These are phyloP conservation scores for Conidiobolus coronatus DNA, from an alignment of 371 early-diverging fungal genomes.

Conservation along the genomic window DNA sequence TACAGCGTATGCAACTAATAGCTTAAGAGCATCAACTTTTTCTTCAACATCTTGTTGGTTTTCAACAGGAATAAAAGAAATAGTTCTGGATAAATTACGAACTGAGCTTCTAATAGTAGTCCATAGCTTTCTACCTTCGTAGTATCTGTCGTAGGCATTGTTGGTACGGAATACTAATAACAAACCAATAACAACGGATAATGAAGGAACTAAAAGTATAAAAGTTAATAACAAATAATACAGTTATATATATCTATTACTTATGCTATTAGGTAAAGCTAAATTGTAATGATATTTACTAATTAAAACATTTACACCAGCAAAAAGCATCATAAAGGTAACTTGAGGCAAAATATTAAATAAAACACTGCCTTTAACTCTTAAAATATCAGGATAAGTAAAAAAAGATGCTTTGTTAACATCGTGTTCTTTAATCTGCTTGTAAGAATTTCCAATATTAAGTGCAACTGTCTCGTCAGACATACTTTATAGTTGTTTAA, in stretches of 20 bases:
- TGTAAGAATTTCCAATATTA: no score
- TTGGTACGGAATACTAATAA: slow-evolving; percentile 56
- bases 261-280: background rate
- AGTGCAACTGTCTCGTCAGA: no score
- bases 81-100: slow-evolving; percentile 29
- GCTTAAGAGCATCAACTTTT: slow-evolving; percentile 44
- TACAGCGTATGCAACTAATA: slow-evolving; percentile 39
- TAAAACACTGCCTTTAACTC: slow-evolving; percentile 1
- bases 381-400: slow-evolving; percentile 1
- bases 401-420: background rate
- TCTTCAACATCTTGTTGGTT: slow-evolving; percentile 22
- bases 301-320: background rate
- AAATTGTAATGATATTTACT: background rate
- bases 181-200: slow-evolving; percentile 24
- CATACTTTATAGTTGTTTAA: no score
- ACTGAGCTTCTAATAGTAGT: slow-evolving; percentile 23
- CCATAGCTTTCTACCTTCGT: slow-evolving; percentile 47
- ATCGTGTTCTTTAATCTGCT: no score
- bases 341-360: slow-evolving; percentile 1
- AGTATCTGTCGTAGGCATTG: slow-evolving; percentile 53
- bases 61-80: slow-evolving; percentile 35
- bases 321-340: background rate
- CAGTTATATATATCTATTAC: background rate
- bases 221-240: background rate
- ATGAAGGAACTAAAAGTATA: background rate